These are phyloP conservation scores for Penicillium sp. DNA, from an alignment of 2,329 filamentous ascomycete species.

Conservation along the genomic window DNA sequence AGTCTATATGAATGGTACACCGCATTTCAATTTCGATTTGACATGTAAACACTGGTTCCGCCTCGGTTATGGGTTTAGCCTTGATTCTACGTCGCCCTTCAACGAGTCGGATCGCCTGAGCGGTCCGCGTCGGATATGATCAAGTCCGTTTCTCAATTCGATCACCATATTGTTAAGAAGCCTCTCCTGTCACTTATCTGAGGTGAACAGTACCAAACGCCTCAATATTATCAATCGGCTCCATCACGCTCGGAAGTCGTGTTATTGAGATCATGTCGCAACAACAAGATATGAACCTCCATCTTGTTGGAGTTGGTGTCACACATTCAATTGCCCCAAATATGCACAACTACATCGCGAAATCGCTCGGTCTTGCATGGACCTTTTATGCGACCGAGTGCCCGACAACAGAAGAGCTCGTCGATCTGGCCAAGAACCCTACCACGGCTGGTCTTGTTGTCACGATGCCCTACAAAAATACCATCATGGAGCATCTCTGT, in stretches of 20 bases:
- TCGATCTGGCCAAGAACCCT: constrained; percentile 7
- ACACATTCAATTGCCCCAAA: constrained; percentile 18
- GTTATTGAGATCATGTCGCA: not conserved
- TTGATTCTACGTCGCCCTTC: not conserved
- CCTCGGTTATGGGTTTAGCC: constrained; percentile 15
- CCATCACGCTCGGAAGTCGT: not conserved
- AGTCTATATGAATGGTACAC: not conserved
- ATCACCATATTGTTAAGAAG: not conserved
- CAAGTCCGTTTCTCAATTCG: not conserved
- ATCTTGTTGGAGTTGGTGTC: constrained; percentile 17
- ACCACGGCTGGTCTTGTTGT: constrained; percentile 16
- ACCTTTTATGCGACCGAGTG: constrained; percentile 17
- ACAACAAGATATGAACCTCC: constrained; percentile 13
- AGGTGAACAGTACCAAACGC: not conserved
- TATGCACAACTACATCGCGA: constrained; percentile 20
- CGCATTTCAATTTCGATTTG: not conserved
- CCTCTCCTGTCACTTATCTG: not conserved
- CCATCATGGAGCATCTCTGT: constrained; percentile 14
- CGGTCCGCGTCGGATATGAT: not conserved
- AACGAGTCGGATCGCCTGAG: too few species aligned
- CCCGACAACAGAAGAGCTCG: constrained; percentile 8
- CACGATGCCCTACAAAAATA: constrained; percentile 20
- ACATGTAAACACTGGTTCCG: not conserved
- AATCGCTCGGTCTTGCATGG: constrained; percentile 18
- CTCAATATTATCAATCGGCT: not conserved